Conservation (phyloP, 768 basidiomycete species). For the Cystofilobasidium capitatum region DNA sequence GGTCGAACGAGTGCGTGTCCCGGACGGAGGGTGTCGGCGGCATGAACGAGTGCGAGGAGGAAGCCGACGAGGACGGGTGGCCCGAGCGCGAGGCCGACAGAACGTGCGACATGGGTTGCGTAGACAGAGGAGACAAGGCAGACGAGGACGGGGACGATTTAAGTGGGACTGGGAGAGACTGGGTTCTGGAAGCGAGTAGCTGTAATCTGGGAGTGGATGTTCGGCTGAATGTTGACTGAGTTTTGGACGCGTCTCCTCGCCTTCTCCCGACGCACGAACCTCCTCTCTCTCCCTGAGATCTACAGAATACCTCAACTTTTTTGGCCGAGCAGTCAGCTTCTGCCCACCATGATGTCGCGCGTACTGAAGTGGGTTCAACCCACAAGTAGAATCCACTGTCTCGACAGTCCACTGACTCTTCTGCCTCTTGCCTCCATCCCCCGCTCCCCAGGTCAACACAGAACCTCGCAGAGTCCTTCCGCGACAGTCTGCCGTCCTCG, state of each 20-base stretch:
- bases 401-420: too few species aligned
- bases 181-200: too few species aligned
- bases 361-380: slow-evolving; percentile 14
- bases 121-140: background rate
- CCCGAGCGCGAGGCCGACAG: slow-evolving; percentile 13
- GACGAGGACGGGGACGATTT: background rate
- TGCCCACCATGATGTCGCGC: slow-evolving; percentile 15
- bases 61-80: slow-evolving; percentile 4
- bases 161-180: background rate
- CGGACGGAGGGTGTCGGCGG: slow-evolving; percentile 3
- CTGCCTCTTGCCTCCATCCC: background rate
- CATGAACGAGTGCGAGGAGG: background rate
- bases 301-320: background rate
- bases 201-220: too few species aligned
- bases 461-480: slow-evolving; percentile 18
- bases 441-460: slow-evolving; percentile 21
- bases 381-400: too few species aligned
- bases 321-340: too few species aligned
- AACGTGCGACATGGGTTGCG: background rate
- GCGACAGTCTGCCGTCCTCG: slow-evolving; percentile 17
- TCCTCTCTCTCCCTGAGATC: background rate
- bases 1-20: slow-evolving; percentile 10
- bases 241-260: background rate
- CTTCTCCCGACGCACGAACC: background rate
- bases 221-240: background rate